Conservation (phyloP, 257 asterid genomes). For the Gynochthodes officinalis region DNA sequence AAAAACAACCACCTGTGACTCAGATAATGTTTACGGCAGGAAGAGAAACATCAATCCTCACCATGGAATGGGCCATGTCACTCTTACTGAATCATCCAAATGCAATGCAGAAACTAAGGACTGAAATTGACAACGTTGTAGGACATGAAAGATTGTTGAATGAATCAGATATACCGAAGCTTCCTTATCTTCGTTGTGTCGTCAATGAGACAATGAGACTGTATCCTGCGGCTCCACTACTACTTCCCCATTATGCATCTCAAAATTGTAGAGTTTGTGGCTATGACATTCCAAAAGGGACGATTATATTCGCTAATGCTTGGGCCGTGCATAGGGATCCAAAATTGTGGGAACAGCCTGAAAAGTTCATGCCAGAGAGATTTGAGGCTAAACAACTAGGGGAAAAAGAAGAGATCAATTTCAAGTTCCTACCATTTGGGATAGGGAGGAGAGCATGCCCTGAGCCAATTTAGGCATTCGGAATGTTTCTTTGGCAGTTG, state of each 20-base stretch:
- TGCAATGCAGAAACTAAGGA: slow-evolving; percentile 30
- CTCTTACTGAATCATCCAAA: slow-evolving; percentile 39
- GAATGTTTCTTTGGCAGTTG: slow-evolving; percentile 41
- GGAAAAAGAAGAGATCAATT: slow-evolving; percentile 24
- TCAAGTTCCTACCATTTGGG: slow-evolving; percentile 49
- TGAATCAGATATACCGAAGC: slow-evolving; percentile 46
- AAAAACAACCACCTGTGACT: too few relatives aligned
- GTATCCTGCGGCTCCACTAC: slow-evolving; percentile 44
- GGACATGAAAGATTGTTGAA: slow-evolving; percentile 39
- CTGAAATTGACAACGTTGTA: slow-evolving; percentile 43
- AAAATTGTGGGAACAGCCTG: slow-evolving; percentile 44
- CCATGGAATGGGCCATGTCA: slow-evolving; percentile 46
- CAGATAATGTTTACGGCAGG: slow-evolving; percentile 53
- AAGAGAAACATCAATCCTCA: slow-evolving; percentile 40
- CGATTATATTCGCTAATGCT: slow-evolving; percentile 43
- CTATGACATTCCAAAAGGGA: slow-evolving; percentile 35
- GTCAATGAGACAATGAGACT: slow-evolving; percentile 52
- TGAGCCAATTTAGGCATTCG: slow-evolving; percentile 38
- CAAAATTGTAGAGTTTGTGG: slow-evolving; percentile 39
- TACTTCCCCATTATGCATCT: slow-evolving; percentile 46
- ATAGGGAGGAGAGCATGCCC: slow-evolving; percentile 62
- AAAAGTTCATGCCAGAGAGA: slow-evolving; percentile 47
- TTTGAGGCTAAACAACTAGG: slow-evolving; percentile 11
- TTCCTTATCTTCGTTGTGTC: slow-evolving; percentile 46
- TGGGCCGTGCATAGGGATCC: slow-evolving; percentile 64